These are phyloP conservation scores for Pythium guiyangense DNA, from an alignment of 352 stramenopile genomes.

Conservation along the genomic window DNA sequence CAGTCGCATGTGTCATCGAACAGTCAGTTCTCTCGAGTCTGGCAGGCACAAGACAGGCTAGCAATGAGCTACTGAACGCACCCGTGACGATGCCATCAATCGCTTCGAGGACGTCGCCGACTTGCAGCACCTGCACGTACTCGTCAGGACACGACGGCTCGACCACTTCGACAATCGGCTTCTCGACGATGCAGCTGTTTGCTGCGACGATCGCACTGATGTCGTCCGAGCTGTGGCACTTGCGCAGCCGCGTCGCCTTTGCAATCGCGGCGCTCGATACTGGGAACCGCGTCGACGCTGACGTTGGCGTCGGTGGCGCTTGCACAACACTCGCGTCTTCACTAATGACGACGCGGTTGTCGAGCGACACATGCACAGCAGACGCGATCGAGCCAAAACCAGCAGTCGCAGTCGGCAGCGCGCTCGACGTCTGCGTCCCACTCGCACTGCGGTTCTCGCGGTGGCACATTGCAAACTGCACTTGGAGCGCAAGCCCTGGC, in stretches of 20 bases:
- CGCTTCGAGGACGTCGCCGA: conserved; percentile 67
- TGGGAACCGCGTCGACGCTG: not conserved
- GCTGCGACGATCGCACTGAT: conserved; percentile 26
- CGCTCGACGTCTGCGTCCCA: not conserved
- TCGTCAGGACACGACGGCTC: conserved; percentile 22
- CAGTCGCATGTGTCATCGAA: conserved; percentile 2
- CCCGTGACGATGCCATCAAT: conserved; percentile 68
- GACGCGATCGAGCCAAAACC: conserved; percentile 40
- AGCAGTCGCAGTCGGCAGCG: not conserved
- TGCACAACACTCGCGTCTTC: conserved; percentile 29
- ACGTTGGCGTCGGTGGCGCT: not conserved
- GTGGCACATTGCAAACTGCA: conserved; percentile 54
- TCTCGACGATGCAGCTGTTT: conserved; percentile 15
- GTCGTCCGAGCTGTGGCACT: conserved; percentile 60
- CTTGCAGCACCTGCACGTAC: conserved; percentile 38
- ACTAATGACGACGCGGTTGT: conserved; percentile 34
- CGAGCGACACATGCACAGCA: conserved; percentile 20
- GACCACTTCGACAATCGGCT: conserved; percentile 42
- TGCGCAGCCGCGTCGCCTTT: conserved; percentile 19
- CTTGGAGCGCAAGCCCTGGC: conserved; percentile 36
- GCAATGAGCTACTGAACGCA: conserved; percentile 12
- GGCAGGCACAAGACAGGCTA: not conserved
- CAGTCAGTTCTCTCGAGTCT: not conserved
- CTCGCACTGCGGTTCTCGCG: conserved; percentile 34
- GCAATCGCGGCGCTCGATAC: not conserved